Evolutionary conservation across 108 stramenopile species (phyloP).

Genomic region (Epithemia pelagica): DNA sequence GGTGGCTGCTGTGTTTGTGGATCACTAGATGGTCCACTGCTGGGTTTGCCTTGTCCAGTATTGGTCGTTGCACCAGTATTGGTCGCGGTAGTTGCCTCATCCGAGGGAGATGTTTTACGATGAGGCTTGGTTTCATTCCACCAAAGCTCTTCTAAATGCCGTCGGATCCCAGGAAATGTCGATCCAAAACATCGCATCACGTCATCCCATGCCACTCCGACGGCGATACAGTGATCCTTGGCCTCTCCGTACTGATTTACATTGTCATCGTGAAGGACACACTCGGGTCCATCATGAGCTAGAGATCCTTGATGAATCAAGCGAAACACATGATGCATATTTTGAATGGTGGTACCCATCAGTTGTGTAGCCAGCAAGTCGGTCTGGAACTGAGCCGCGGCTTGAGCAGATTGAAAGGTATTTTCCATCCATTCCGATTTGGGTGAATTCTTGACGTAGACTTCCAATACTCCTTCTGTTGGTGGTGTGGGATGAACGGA

Average conservation of each 20-base stretch:
- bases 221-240: not conserved
- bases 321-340: slow-evolving; percentile 52
- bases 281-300: slow-evolving; percentile 33
- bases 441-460: slow-evolving; percentile 25
- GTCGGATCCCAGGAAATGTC: slow-evolving; percentile 32
- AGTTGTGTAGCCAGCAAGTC: slow-evolving; percentile 52
- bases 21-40: too few relatives aligned
- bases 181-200: slow-evolving; percentile 58
- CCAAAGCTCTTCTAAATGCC: slow-evolving; percentile 32
- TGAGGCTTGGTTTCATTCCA: slow-evolving; percentile 8
- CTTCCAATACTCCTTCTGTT: slow-evolving; percentile 19
- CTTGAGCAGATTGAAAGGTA: slow-evolving; percentile 43
- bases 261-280: slow-evolving; percentile 25
- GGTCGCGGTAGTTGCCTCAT: not conserved
- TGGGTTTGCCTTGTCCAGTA: not conserved
- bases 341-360: slow-evolving; percentile 33
- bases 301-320: slow-evolving; percentile 42
- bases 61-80: not conserved
- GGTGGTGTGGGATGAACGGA: slow-evolving; percentile 24
- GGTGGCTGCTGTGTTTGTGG: too few relatives aligned
- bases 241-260: slow-evolving; percentile 3
- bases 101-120: not conserved
- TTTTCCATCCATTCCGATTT: slow-evolving; percentile 40
- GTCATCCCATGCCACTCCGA: slow-evolving; percentile 66
- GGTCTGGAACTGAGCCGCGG: slow-evolving; percentile 69